Evolutionary conservation across 768 basidiomycete genomes (phyloP).

Genomic region (Hygrocybe coccinea): DNA sequence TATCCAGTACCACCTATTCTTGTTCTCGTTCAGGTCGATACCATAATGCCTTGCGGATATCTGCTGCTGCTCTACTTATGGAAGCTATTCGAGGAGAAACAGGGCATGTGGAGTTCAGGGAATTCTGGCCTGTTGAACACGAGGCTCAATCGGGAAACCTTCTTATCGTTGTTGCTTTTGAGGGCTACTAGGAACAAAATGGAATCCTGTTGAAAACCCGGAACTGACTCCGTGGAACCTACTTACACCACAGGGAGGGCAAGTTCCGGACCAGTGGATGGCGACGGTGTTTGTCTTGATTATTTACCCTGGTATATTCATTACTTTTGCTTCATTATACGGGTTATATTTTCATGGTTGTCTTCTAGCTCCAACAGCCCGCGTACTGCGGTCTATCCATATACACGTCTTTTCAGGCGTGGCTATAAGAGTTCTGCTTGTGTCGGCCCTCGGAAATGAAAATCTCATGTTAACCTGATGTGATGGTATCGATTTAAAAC

Average conservation of each 20-base stretch:
- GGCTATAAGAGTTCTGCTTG: background rate
- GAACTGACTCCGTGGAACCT: background rate
- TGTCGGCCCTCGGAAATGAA: slow-evolving; percentile 33
- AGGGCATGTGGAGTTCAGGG: background rate
- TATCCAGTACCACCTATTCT: background rate
- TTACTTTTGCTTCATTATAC: too few species aligned
- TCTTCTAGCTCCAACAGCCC: background rate
- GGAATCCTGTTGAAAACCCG: slow-evolving; percentile 11
- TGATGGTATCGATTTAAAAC: background rate
- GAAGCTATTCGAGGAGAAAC: background rate
- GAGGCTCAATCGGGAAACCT: slow-evolving; percentile 23
- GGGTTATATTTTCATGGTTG: too few species aligned
- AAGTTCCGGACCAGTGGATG: too few species aligned
- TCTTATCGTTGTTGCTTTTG: slow-evolving; percentile 18
- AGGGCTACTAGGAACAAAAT: slow-evolving; percentile 12
- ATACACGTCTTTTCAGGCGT: background rate
- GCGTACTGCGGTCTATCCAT: background rate
- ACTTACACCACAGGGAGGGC: too few species aligned
- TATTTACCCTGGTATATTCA: too few species aligned
- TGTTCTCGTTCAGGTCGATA: background rate
- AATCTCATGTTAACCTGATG: slow-evolving; percentile 21
- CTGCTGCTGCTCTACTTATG: background rate
- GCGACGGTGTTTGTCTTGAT: too few species aligned
- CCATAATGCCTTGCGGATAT: background rate
- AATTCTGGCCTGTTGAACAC: slow-evolving; percentile 14